Base-by-base conservation (phyloP, 2,329 filamentous ascomycete species). In the Aaosphaeria pasadenensis region DNA sequence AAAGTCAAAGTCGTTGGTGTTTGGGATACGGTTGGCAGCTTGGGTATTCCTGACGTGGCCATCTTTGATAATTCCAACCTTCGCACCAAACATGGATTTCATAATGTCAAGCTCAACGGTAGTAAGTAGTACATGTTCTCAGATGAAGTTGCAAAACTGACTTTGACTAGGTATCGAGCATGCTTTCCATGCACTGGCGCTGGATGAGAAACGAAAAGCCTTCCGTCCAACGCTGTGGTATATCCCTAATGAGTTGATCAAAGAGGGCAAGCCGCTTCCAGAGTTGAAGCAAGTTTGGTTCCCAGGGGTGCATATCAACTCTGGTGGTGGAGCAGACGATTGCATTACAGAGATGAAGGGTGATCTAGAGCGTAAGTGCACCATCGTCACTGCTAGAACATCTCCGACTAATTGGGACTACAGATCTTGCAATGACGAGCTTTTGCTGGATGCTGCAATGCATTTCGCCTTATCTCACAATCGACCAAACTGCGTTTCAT, bases 381-480 rank as follows among this genome's bases (percentile, higher is more conserved):
- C 7, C 7, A 40, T 13, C 17, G 7, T 11, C n/a, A 35, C n/a
- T 28, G 24, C 29, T 44, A n/a, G 17, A 5, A 32, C 17, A n/a
- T 9, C 5, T 17, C 42, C 32, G 7, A 43, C 30, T 6, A 30
- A 32, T 7, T 17, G 4, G 7, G 13, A 38, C 7, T 4, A 28
- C 38, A 67, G 55, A 72, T 67, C 44, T 78, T 5, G 70, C 75
- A 4, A 74, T 76, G 6, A 75, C 80, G 6, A 71, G 75, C 0
- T 64, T 81, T 3, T 76, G 75, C 2, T 82, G 79, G 79, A 82
- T 82, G 79, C 74, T 81, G 17, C 71, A 76, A 44, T 77, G 78
- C 50, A 69, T 79, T 47, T 64, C 71, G 0, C 71, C 72, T 0
- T 70, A 77, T 41, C 64, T 76, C 36, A 73, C 76, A 45, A 73